Evolutionary conservation across 495 filamentous ascomycete genomes (phyloP), one percentile per base, ranked within the genome.

Genomic region (Aspergillus incahuasiensis): DNA sequence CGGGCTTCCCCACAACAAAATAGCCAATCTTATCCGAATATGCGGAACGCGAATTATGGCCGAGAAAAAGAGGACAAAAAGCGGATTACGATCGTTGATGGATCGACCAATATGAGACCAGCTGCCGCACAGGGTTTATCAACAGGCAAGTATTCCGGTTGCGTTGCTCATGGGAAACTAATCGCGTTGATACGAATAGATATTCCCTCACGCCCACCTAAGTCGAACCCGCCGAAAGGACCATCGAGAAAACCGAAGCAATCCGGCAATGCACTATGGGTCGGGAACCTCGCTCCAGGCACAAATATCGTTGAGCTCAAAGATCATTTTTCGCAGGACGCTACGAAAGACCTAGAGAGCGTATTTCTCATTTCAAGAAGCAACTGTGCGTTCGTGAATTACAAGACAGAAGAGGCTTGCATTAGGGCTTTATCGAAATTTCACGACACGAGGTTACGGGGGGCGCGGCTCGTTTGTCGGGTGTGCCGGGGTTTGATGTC

Each of bases 371-470:
- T 98, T 24, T 94, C 94, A 4, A 97, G 96, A 68, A 97, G 91
- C 69, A 97, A 96, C 63, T 98, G 94, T 65, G 94, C 92, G 0
- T 98, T 98, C 76, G 89, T 96, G 63, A 98, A 98, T 64, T 98
- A 96, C 64, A 86, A 85, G 57, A 89, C 88, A 41, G 94, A 95
- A 58, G 74, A 71, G 12, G 82, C 86, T 18, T 96, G 90, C 65
- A 72, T 80, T 20, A 83, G 85, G 3, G 94, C 94, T 2, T 84
- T 95, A 76, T 77, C 78, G 18, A 85, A 90, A 55, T 90, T 98
- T 45, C 91, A 98, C 65, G 91, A 97, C 61, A 95, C 91, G 2
- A 84, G 86, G 52, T 97, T 98, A 60, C 83, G 92, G 54, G 88
- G 89, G 0, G 86, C 92, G 16, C 82, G 90, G 18, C 77, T 98